Evolutionary conservation across 2,329 filamentous ascomycete genomes (phyloP), one percentile per base, ranked within the genome.

Genomic region (Albophoma yamanashiensis): DNA sequence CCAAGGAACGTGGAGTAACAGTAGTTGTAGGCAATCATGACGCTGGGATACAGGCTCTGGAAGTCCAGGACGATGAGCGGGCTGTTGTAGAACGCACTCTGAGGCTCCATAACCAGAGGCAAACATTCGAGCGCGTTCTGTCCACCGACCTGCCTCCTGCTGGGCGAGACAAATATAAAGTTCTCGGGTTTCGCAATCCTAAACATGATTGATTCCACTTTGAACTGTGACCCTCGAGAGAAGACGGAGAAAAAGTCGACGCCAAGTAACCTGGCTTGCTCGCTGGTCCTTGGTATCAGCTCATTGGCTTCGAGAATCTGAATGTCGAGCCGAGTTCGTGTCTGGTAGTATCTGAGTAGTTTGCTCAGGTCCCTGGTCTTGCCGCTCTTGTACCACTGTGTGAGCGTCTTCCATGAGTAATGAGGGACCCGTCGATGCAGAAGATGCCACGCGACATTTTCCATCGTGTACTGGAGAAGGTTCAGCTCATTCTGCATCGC

Each of bases 21-120:
- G 70, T 97, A 94, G 69, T 99, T 99, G 77, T 99, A 97, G 0
- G 94, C 94, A 69, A 99, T 97, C 92, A 99, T 97, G 62, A 97
- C 88, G 73, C 92, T 97, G 0, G 94, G 94, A 65, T 99, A 99
- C 56, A 99, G 76, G 62, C 91, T 96, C 69, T 97, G 93, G 64
- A 99, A 99, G 73, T 99, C 94, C 8, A 99, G 79, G 0, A 99
- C 94, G 4, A 99, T 71, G 0, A 99, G 72, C 0, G 94, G 94
- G 63, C 90, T 94, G 60, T 80, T 91, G 74, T 99, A 99, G 70
- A 99, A 96, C 8, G 87, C 90, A 65, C 92, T 97, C 67, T 94
- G 91, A 0, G 94, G 94, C 69, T 99, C 94, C 92, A 99, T 97
- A 47, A 99, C 94, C 15, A 99, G 78, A 0, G 94, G 94, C 20